Percentiles rank a stretch among this genome's conserved stretches.
Evolutionary conservation across 129 eudicot genomes (phyloP).

Genomic region (Silybum marianum): DNA sequence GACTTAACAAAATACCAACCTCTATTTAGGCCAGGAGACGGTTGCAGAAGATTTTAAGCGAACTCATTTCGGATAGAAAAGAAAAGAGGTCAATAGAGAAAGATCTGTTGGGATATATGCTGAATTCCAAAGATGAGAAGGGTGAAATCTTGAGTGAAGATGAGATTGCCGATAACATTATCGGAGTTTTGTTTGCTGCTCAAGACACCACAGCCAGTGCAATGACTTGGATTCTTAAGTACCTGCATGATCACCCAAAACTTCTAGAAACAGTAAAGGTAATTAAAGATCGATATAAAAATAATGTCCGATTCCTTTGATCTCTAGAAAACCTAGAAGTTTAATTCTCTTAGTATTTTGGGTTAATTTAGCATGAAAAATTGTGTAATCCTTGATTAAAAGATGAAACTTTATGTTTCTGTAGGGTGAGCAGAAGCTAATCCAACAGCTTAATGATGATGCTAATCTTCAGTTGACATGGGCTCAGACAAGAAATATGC

Average conservation of each 20-base stretch:
- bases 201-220: conserved; percentile 68
- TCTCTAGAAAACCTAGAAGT: conserved; percentile 1
- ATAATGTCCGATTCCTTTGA: neutral
- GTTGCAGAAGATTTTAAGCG: conserved; percentile 39
- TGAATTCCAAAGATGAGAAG: conserved; percentile 49
- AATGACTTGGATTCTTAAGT: conserved; percentile 63
- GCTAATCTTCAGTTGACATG: conserved; percentile 50
- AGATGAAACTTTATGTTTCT: conserved; percentile 16
- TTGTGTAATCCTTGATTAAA: neutral
- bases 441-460: conserved; percentile 36
- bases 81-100: conserved; percentile 42
- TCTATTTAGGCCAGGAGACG: conserved; percentile 48
- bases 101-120: conserved; percentile 43
- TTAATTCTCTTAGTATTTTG: neutral
- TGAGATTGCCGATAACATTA: conserved; percentile 60
- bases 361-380: neutral
- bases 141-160: conserved; percentile 42
- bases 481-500: conserved; percentile 69
- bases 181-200: conserved; percentile 66
- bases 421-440: conserved; percentile 63
- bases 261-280: conserved; percentile 56
- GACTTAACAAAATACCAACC: neutral
- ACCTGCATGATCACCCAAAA: conserved; percentile 49
- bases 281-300: neutral
- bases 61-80: conserved; percentile 48